A percentile compares a stretch with the other conserved stretches of the same genome.
Evolutionary conservation across 2,329 filamentous ascomycete genomes (phyloP).

Genomic region (Aureobasidium sp.): DNA sequence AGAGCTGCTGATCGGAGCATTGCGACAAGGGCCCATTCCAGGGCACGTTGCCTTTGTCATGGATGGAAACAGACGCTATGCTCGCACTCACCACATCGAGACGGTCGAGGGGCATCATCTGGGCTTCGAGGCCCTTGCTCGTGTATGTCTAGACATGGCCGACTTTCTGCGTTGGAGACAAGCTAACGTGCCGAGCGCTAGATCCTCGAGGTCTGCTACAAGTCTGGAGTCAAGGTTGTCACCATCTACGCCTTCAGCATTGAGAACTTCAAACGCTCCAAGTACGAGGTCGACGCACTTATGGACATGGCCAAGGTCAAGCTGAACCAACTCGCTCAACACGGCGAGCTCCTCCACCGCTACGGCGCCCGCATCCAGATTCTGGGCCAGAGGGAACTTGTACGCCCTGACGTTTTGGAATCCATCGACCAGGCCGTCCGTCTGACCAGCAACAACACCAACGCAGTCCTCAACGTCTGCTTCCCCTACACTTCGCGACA

Average conservation of each 20-base stretch:
- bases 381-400: constrained; percentile 73
- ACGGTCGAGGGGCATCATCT: constrained; percentile 93
- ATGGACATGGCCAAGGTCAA: constrained; percentile 99
- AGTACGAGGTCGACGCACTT: constrained; percentile 90
- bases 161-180: neutral
- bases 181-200: constrained; percentile 19
- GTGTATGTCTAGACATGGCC: constrained; percentile 46
- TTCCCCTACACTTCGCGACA: constrained; percentile 96
- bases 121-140: constrained; percentile 89
- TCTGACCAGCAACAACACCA: constrained; percentile 78
- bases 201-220: constrained; percentile 98
- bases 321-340: constrained; percentile 81
- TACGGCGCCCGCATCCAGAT: constrained; percentile 86
- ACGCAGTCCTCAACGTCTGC: constrained; percentile 79
- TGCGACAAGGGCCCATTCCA: constrained; percentile 85
- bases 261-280: constrained; percentile 95
- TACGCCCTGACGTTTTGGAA: constrained; percentile 80
- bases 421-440: constrained; percentile 81
- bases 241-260: constrained; percentile 99
- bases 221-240: constrained; percentile 90
- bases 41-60: constrained; percentile 98
- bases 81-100: constrained; percentile 83
- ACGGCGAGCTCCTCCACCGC: constrained; percentile 84
- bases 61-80: constrained; percentile 95
- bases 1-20: constrained; percentile 77